Conservation (phyloP, 2,329 filamentous ascomycete species). For the Colletotrichum kahawae region DNA sequence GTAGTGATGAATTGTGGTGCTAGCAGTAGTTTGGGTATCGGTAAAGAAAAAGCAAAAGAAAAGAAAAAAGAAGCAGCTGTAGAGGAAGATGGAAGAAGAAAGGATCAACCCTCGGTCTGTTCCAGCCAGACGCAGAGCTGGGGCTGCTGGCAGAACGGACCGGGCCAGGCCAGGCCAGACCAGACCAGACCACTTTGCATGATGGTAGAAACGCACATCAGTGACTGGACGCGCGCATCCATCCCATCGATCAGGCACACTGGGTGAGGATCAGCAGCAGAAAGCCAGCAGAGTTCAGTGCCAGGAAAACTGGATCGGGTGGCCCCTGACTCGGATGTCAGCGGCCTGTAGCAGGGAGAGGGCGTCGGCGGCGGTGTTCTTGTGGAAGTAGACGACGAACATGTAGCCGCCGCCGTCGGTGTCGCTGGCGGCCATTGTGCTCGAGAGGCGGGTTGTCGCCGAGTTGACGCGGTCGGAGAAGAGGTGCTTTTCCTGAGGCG, state of each 20-base stretch:
- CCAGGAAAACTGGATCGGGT: conserved; percentile 17
- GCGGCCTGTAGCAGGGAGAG: conserved; percentile 12
- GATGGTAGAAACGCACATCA: not conserved
- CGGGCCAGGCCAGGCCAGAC: not conserved
- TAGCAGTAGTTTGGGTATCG: not conserved
- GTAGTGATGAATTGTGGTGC: not conserved
- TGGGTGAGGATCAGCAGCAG: not conserved
- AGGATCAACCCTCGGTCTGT: conserved; percentile 12
- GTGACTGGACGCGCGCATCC: not conserved
- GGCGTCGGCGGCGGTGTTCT: conserved; percentile 11
- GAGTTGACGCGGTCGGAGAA: conserved; percentile 13
- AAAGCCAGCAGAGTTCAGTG: not conserved
- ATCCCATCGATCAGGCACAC: not conserved
- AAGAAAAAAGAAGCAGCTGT: not conserved
- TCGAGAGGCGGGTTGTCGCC: conserved; percentile 14
- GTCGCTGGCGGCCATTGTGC: conserved; percentile 15
- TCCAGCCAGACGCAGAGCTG: not conserved
- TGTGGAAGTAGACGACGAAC: conserved; percentile 21
- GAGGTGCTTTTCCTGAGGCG: conserved; percentile 16
- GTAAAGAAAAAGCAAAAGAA: not conserved
- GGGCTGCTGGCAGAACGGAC: not conserved
- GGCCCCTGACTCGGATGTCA: conserved; percentile 17
- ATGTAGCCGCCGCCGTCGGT: not conserved
- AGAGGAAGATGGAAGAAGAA: not conserved
- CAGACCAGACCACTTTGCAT: not conserved